Evolutionary conservation across 768 basidiomycete genomes (phyloP).

Genomic region (Termitomyces sp.): DNA sequence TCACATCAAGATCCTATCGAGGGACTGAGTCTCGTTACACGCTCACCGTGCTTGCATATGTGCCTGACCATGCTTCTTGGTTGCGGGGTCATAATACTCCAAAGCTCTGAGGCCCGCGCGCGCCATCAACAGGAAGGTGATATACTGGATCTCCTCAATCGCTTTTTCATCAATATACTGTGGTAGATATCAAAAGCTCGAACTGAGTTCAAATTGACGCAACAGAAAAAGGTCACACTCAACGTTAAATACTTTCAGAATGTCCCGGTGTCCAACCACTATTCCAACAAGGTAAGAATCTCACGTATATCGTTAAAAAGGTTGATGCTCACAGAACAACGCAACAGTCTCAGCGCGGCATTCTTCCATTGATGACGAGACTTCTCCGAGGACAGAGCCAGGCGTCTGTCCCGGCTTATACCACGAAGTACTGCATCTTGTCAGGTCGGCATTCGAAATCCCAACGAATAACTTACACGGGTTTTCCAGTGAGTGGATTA

Average conservation of each 20-base stretch:
- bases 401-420: conserved; percentile 87
- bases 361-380: conserved; percentile 90
- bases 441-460: background rate
- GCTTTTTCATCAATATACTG: conserved; percentile 70
- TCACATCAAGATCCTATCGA: background rate
- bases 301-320: background rate
- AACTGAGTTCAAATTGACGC: background rate
- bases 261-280: conserved; percentile 76
- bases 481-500: conserved; percentile 78
- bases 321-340: conserved; percentile 58
- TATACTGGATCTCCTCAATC: conserved; percentile 75
- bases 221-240: conserved; percentile 21
- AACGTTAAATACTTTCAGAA: conserved; percentile 80
- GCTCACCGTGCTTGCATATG: conserved; percentile 87
- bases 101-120: conserved; percentile 76
- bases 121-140: conserved; percentile 86
- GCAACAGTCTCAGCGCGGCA: conserved; percentile 91
- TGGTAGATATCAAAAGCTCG: background rate
- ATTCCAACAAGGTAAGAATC: background rate
- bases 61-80: conserved; percentile 83
- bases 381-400: conserved; percentile 79
- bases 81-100: conserved; percentile 80
- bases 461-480: conserved; percentile 46
- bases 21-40: background rate
- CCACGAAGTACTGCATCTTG: conserved; percentile 63